Base-by-base conservation (phyloP, 2,329 filamentous ascomycete genomes). In the Penicillium sp. region DNA sequence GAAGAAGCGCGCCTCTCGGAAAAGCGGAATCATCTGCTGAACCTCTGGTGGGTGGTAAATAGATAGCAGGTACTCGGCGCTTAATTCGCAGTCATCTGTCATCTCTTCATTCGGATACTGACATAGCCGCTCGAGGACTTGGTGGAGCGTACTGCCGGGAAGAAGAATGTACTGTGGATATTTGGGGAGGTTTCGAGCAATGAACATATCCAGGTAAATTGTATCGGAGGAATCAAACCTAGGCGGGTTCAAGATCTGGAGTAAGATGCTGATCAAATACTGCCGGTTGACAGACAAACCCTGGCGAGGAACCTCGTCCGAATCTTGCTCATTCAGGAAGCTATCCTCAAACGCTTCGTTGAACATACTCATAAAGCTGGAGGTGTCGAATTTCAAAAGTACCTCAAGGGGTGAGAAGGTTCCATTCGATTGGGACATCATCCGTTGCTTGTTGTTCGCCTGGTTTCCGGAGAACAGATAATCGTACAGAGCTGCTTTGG, bases 131-230 rank as follows among this genome's bases (percentile, higher is more conserved):
- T 87, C 83, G 29, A 99, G 83, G 9, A 97, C 89, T 62, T 88
- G 89, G 62, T 93, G 91, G 0, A 99, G 83, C 1, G 91, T 90
- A 2, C 91, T 93, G 19, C 93, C 95, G 0, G 94, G 91, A 51
- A 99, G 87, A 11, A 98, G 85, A 55, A 99, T 89, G 71, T 97
- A 97, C 74, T 98, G 94, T 1, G 93, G 93, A 72, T 97, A 99
- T 75, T 99, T 99, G 3, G 96, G 92, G 54, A 99, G 81, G 73
- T 97, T 99, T 60, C 95, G 88, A 19, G 95, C 94, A 73, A 99
- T 91, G 73, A 99, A 99, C 93, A 99, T 99, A 77, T 99, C 93
- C 49, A 99, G 85, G 76, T 97, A 99, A 60, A 99, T 91, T 13
- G 91, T 93, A 72, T 98, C 93, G 64, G 91, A 87, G 0, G 88